phyloP scores from a whole-genome alignment of 2,329 filamentous ascomycete species.

The Mollisiaceae sp. region DNA sequence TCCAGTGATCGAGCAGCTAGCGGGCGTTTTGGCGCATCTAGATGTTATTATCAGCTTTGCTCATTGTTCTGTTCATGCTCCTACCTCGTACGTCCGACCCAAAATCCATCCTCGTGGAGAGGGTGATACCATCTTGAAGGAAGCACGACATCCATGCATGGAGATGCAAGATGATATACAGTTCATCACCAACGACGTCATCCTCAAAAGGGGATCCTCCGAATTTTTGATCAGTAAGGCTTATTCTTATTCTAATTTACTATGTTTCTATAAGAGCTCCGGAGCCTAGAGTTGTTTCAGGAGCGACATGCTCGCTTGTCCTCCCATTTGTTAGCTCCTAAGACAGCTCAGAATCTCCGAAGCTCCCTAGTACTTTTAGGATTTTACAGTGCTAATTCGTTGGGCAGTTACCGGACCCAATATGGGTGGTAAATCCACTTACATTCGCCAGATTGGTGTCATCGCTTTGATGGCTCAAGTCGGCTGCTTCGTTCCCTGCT shows the following conservation, averaged over 20 bases:
- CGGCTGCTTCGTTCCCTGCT: slow-evolving; percentile 93
- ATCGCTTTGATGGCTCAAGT: slow-evolving; percentile 97
- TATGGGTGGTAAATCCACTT: slow-evolving; percentile 99
- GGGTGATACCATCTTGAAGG: slow-evolving; percentile 87
- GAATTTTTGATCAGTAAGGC: slow-evolving; percentile 62
- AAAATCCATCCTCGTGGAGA: slow-evolving; percentile 88
- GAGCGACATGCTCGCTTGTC: no score
- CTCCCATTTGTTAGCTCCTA: no score
- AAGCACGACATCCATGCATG: slow-evolving; percentile 95
- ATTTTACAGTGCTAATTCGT: background rate
- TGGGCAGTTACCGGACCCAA: slow-evolving; percentile 78
- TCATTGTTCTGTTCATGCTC: slow-evolving; percentile 91
- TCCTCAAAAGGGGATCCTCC: slow-evolving; percentile 75
- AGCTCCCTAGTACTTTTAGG: no score
- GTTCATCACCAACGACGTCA: slow-evolving; percentile 97
- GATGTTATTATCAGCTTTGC: slow-evolving; percentile 95
- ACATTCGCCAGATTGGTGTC: slow-evolving; percentile 96
- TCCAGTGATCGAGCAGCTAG: slow-evolving; percentile 87
- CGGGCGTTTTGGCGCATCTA: slow-evolving; percentile 86
- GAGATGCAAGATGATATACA: slow-evolving; percentile 98
- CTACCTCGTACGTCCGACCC: slow-evolving; percentile 87
- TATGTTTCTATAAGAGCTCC: background rate
- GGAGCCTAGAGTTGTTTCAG: no score
- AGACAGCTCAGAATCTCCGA: no score
- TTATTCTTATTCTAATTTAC: background rate